phyloP scores from a whole-genome alignment of 176 grass and related monocot species.

The Lolium perenne region DNA sequence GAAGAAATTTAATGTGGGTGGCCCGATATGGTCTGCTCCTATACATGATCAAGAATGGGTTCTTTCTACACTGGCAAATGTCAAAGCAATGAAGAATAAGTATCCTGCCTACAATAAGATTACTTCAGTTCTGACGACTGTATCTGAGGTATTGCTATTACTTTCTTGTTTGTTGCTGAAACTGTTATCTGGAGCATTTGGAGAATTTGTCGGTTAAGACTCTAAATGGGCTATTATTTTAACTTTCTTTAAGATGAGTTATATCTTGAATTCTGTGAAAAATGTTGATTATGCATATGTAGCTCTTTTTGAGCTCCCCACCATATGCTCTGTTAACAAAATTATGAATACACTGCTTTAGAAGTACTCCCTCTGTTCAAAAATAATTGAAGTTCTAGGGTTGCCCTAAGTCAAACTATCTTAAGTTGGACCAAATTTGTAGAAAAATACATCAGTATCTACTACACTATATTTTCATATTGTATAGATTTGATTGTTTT shows the following conservation, averaged over 20 bases:
- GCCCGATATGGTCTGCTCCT: constrained; percentile 95
- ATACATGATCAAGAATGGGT: constrained; percentile 98
- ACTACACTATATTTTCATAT: too few species aligned
- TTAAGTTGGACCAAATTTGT: too few species aligned
- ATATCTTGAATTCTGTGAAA: background rate
- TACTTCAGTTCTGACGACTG: constrained; percentile 74
- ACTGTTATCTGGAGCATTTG: background rate
- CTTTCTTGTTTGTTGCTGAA: constrained; percentile 9
- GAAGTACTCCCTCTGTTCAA: background rate
- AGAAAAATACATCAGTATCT: too few species aligned
- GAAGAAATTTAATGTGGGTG: constrained; percentile 93
- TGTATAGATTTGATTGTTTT: too few species aligned
- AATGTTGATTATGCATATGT: background rate
- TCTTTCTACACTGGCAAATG: constrained; percentile 70
- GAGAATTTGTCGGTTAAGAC: background rate
- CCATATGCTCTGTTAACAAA: background rate
- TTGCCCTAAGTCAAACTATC: too few species aligned
- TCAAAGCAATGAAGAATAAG: constrained; percentile 69
- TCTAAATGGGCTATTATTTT: background rate
- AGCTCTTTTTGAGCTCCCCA: background rate
- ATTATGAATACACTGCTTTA: background rate
- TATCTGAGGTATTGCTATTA: constrained; percentile 75
- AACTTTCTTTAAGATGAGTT: background rate
- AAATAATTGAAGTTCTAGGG: too few species aligned
- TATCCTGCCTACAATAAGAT: constrained; percentile 93